Percentiles rank a stretch among this genome's conserved stretches.
Evolutionary conservation across 2,329 filamentous ascomycete species (phyloP).

Genomic region (Ophiobolus disseminans): DNA sequence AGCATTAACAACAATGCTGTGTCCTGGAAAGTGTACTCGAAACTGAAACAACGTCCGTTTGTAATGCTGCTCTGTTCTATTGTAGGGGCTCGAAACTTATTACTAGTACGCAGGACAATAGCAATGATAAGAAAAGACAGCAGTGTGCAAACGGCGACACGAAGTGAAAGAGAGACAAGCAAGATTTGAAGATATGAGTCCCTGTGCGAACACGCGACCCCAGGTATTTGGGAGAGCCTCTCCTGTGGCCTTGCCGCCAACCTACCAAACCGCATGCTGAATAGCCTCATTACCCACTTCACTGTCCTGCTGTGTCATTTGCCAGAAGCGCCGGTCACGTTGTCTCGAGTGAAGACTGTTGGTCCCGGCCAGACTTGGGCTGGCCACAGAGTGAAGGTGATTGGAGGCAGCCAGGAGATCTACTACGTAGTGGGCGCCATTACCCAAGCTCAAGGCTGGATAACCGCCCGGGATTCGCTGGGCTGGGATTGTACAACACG

Average conservation of each 20-base stretch:
- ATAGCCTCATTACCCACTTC: slow-evolving; percentile 31
- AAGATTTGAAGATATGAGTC: slow-evolving; percentile 25
- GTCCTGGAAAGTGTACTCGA: slow-evolving; percentile 20
- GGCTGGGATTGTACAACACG: slow-evolving; percentile 41
- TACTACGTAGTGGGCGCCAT: slow-evolving; percentile 44
- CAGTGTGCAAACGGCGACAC: slow-evolving; percentile 10
- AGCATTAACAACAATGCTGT: slow-evolving; percentile 33
- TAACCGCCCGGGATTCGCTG: slow-evolving; percentile 50
- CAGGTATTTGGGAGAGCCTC: slow-evolving; percentile 28
- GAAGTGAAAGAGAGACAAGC: slow-evolving; percentile 17
- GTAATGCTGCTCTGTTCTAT: slow-evolving; percentile 33
- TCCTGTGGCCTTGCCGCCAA: slow-evolving; percentile 28
- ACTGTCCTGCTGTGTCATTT: slow-evolving; percentile 30
- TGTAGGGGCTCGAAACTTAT: slow-evolving; percentile 27
- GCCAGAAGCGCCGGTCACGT: slow-evolving; percentile 34
- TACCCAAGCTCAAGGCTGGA: slow-evolving; percentile 35
- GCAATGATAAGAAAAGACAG: slow-evolving; percentile 15
- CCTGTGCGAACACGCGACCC: slow-evolving; percentile 34
- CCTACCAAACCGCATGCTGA: slow-evolving; percentile 35
- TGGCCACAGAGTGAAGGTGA: slow-evolving; percentile 32
- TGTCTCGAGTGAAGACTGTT: slow-evolving; percentile 28
- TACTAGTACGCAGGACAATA: slow-evolving; percentile 19
- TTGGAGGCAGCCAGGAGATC: slow-evolving; percentile 41
- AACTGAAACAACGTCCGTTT: slow-evolving; percentile 39
- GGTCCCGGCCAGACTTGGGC: slow-evolving; percentile 34